phyloP scores from a whole-genome alignment of 345 rosid species.

The Hibiscus tridactylites region DNA sequence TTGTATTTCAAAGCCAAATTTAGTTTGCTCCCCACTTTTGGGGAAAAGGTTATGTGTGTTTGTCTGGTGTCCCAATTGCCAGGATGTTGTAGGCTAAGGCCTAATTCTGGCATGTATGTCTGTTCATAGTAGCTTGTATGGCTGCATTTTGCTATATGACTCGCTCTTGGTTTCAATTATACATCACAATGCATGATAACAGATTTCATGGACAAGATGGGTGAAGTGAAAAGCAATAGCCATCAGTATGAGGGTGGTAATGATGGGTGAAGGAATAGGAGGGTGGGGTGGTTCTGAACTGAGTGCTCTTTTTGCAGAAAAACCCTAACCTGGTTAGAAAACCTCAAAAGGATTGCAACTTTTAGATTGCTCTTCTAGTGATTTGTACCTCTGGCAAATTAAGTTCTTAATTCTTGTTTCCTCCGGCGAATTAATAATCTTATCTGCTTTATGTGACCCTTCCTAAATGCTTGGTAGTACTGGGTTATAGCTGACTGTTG shows the following conservation, averaged over 20 bases:
- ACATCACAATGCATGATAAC: neutral
- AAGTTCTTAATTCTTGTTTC: neutral
- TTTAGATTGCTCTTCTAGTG: neutral
- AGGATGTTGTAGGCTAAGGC: neutral
- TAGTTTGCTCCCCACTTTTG: neutral
- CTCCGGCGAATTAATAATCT: neutral
- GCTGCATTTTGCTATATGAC: neutral
- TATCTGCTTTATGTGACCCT: neutral
- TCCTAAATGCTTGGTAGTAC: neutral
- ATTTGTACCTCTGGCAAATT: neutral
- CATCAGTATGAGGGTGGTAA: neutral
- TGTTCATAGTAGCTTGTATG: neutral
- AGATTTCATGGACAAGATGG: neutral
- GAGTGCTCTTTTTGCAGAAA: neutral
- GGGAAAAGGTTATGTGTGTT: neutral
- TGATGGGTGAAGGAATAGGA: neutral
- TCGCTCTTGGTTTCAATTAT: neutral
- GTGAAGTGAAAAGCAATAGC: neutral
- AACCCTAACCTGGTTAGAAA: neutral
- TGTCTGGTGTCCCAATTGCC: neutral
- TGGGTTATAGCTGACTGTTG: neutral
- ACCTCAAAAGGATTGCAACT: neutral
- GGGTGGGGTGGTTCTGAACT: neutral
- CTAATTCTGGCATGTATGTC: neutral
- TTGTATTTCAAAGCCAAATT: conserved; percentile 1